Conservation (phyloP, 2,329 filamentous ascomycete genomes). For the Madurella fahalii region DNA sequence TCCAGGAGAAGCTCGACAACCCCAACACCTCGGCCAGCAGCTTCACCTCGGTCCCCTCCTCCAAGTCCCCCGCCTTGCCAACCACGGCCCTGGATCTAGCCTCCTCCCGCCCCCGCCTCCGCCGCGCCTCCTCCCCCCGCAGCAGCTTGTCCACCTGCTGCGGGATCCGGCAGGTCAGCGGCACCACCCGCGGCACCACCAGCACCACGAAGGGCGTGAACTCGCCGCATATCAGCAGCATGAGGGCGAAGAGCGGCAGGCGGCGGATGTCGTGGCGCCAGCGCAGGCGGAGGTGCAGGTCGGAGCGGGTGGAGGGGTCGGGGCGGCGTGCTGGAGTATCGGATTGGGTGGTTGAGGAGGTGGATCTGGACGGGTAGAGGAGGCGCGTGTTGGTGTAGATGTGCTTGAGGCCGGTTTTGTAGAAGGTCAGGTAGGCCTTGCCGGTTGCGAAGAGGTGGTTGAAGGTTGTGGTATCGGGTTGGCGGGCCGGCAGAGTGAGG, state of each 20-base stretch:
- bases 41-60: constrained; percentile 4
- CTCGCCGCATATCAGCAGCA: constrained; percentile 78
- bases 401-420: constrained; percentile 77
- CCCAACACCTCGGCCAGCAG: constrained; percentile 35
- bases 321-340: constrained; percentile 32
- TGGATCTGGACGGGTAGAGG: constrained; percentile 31
- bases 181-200: constrained; percentile 66
- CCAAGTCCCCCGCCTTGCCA: background rate
- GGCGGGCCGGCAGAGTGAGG: constrained; percentile 58
- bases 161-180: constrained; percentile 79
- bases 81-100: background rate
- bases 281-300: constrained; percentile 67
- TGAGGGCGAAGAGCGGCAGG: constrained; percentile 70
- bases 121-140: constrained; percentile 48
- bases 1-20: constrained; percentile 28
- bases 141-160: constrained; percentile 60
- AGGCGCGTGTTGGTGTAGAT: constrained; percentile 64
- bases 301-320: constrained; percentile 52
- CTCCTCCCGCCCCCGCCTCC: constrained; percentile 33
- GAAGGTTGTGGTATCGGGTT: constrained; percentile 38
- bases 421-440: constrained; percentile 76
- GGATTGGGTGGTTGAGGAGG: constrained; percentile 37
- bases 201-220: constrained; percentile 78
- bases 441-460: constrained; percentile 60
- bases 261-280: constrained; percentile 69